Base-by-base conservation (phyloP, 192 early-diverging fungal species). In the Backusella australiensis region DNA sequence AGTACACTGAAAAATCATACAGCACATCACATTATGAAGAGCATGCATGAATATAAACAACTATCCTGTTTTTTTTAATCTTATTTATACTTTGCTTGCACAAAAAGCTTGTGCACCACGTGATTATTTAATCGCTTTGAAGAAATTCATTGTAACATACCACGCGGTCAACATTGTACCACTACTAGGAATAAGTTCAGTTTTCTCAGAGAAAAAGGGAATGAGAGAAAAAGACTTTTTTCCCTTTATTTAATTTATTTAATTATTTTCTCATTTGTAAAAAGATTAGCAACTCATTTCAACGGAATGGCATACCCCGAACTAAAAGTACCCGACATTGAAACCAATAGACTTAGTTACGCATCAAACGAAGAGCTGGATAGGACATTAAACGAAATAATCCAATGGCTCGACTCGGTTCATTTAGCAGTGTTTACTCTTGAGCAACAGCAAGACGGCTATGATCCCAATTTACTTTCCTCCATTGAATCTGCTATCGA, bases 381-480 rank as follows among this genome's bases (percentile, higher is more conserved):
- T 26, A 63, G 4, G 2, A 26, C 11, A 29, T 29, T 59, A 23
- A 59, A 65, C 35, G 56, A 59, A 19, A 68, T 88, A 41, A 82
- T 81, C 23, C 65, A 80, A 4, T 87, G 89, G 85, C 71, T 90
- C 15, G 86, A 86, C 53, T 82, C 74, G 21, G 82, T 85, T 26
- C 85, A 90, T 66, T 78, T 90, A 69, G 84, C 86, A 32, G 81
- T 88, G 44, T 87, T 87, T 73, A 84, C 87, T 6, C 77, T 88
- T 8, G 87, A 87, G 35, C 81, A 86, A 75, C 77, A 86, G 67
- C 79, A 84, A 56, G 83, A 84, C 9, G 71, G 76, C 73, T 11
- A 78, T 81, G 23, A 82, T 76, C 46, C 23, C 4, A 36, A 69
- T 19, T 26, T 78, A 81, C 67, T 73, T 85, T 2, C 66, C 76